Evolutionary conservation across 2,329 filamentous ascomycete species (phyloP).

Genomic region (Diaporthe australafricana): DNA sequence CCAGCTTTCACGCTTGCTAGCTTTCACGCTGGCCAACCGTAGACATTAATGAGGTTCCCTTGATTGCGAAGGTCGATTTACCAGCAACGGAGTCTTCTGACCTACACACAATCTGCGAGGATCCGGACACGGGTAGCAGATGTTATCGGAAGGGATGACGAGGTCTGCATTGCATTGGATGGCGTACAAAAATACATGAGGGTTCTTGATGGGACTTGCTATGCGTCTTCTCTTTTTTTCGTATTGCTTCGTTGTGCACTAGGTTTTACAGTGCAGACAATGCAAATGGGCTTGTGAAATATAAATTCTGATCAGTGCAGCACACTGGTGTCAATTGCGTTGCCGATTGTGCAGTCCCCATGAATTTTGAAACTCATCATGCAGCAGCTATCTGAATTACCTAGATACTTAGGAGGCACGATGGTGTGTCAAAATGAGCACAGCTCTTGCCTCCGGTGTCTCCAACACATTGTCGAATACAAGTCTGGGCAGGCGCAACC

Average conservation of each 20-base stretch:
- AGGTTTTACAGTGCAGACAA: background rate
- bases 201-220: slow-evolving; percentile 42
- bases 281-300: slow-evolving; percentile 20
- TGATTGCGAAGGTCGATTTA: slow-evolving; percentile 36
- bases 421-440: background rate
- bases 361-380: background rate
- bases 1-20: too few relatives aligned
- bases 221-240: slow-evolving; percentile 26
- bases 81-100: slow-evolving; percentile 59
- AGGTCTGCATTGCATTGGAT: slow-evolving; percentile 62
- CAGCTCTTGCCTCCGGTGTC: background rate
- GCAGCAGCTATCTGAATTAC: background rate
- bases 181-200: slow-evolving; percentile 57
- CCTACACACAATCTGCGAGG: slow-evolving; percentile 56
- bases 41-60: slow-evolving; percentile 26
- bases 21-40: slow-evolving; percentile 15
- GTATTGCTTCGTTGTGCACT: slow-evolving; percentile 32
- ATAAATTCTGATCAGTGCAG: background rate
- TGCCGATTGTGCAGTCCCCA: background rate
- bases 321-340: background rate
- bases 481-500: background rate
- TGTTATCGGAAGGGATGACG: slow-evolving; percentile 59
- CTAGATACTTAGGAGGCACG: background rate
- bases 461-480: background rate
- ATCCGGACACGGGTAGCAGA: slow-evolving; percentile 55